These are phyloP conservation scores for Wallacemonas sp. DNA, from an alignment of 208 protist species.

Conservation along the genomic window DNA sequence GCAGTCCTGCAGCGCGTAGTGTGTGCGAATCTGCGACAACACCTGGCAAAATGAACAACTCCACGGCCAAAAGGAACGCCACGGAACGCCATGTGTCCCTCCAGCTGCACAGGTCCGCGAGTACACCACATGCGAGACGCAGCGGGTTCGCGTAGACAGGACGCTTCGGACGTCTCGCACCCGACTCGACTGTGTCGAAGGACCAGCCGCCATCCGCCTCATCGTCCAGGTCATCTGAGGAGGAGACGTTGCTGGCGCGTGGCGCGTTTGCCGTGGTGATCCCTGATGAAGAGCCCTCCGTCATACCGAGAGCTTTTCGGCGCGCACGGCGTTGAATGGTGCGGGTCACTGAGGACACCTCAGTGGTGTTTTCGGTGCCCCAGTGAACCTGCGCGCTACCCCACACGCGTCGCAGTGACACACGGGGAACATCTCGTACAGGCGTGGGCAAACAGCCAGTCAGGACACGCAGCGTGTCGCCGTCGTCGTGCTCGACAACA, in stretches of 20 bases:
- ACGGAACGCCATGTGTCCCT: neutral
- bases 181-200: neutral
- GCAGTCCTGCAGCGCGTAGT: neutral
- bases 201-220: conserved; percentile 6
- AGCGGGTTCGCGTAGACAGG: conserved; percentile 13
- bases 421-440: conserved; percentile 15
- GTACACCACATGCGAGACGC: conserved; percentile 7
- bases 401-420: conserved; percentile 24
- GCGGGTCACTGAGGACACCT: conserved; percentile 9
- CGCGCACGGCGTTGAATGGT: conserved; percentile 9
- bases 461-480: conserved; percentile 20
- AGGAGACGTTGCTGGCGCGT: neutral
- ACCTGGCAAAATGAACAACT: neutral
- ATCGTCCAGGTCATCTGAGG: conserved; percentile 8
- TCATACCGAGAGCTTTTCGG: conserved; percentile 4
- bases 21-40: neutral
- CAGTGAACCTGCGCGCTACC: conserved; percentile 12
- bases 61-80: neutral
- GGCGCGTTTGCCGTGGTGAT: neutral
- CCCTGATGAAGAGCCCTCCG: conserved; percentile 1
- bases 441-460: conserved; percentile 16
- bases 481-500: conserved; percentile 27
- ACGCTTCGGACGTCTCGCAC: neutral
- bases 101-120: conserved; percentile 14
- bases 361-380: conserved; percentile 10